Evolutionary conservation across 2,329 filamentous ascomycete genomes (phyloP), one percentile per base, ranked within the genome.

Genomic region (Xylaria polymorpha): DNA sequence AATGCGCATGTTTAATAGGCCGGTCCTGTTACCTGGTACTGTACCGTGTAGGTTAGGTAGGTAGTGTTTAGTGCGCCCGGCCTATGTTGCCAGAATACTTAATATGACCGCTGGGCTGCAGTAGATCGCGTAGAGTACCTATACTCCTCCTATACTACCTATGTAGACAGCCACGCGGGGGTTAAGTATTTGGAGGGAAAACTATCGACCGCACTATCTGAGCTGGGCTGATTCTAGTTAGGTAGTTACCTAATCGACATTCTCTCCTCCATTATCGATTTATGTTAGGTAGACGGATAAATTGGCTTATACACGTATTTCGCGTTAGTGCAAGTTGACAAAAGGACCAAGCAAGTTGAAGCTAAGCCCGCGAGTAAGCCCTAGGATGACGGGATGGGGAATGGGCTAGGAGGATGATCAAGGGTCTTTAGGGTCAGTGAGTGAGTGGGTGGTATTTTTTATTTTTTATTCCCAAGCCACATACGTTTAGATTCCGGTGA

Each of bases 321-420:
- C 43, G 18, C n/a, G 18, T 20, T 44, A 50, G 37, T 51, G 14
- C 22, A 12, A 53, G 29, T 25, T 35, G 25, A 32, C 25, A 8
- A 53, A 22, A n/a, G 48, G 50, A 10, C 25, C 25, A 8, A 9
- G 25, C 15, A 29, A 51, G 25, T 4, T 51, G 25, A 51, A 37
- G 51, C 35, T 35, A 39, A 39, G 32, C 51, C 51, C 32, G 37
- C 41, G 41, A 41, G 55, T 57, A 57, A 57, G 55, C 55, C 37
- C 37, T 57, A 57, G 15, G 3, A 29, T 32, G 25, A 53, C 48
- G 48, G 25, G 15, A 53, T 35, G 20, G 20, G 37, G 10, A 41
- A 25, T 43, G 8, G 22, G 14, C 12, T 37, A 29, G 37, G 20
- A 12, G 37, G 55, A 9, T 56, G 22, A 37, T 56, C 14, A 39